phyloP scores from a whole-genome alignment of 2,329 filamentous ascomycete genomes.

The Aureobasidium sp. region DNA sequence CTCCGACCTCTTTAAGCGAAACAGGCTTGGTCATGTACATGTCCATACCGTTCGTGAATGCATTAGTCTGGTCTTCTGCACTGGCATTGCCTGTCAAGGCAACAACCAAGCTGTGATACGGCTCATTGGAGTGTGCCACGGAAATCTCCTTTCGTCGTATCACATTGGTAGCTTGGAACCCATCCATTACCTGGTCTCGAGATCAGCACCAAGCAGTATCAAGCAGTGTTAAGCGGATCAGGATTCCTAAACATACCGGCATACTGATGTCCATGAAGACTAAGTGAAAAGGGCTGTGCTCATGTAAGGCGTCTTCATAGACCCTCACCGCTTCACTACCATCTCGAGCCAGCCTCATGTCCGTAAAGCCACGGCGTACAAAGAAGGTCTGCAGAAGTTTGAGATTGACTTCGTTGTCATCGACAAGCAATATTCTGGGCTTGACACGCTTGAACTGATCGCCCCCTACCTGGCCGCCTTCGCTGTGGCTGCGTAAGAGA shows the following conservation, averaged over 20 bases:
- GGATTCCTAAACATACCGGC: not conserved
- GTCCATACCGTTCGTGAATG: constrained; percentile 25
- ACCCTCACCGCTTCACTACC: not conserved
- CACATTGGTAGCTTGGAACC: constrained; percentile 25
- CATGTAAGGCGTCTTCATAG: not conserved
- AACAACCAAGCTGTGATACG: constrained; percentile 15
- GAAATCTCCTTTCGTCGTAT: constrained; percentile 23
- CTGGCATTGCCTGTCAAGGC: constrained; percentile 20
- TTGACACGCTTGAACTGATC: not conserved
- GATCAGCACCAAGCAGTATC: not conserved
- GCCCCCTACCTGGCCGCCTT: not conserved
- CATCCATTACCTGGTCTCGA: constrained; percentile 15
- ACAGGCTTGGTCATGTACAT: constrained; percentile 25
- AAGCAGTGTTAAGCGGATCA: too few species aligned
- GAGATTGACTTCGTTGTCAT: constrained; percentile 21
- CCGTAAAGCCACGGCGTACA: not conserved
- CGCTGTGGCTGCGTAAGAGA: not conserved
- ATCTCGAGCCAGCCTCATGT: not conserved
- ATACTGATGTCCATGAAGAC: constrained; percentile 14
- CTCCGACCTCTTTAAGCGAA: constrained; percentile 26
- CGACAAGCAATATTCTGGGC: constrained; percentile 16
- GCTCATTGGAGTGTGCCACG: constrained; percentile 16
- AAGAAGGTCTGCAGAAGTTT: constrained; percentile 15
- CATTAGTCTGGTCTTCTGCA: constrained; percentile 19
- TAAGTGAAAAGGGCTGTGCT: not conserved